phyloP scores from a whole-genome alignment of 805 yeast species.

The Naumovozyma castellii region DNA sequence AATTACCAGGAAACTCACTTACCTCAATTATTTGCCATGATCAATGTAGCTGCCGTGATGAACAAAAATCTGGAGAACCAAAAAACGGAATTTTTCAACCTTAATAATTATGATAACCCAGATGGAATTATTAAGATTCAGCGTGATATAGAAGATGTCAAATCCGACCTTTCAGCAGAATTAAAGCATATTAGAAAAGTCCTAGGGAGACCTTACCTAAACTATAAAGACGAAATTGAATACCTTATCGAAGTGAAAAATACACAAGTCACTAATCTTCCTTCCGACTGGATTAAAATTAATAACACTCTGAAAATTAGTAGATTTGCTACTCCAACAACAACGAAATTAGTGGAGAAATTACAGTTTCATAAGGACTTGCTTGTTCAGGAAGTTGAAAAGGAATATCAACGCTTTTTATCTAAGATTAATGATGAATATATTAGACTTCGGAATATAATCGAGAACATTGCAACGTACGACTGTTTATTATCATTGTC shows the following conservation, averaged over 20 bases:
- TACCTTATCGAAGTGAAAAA: conserved; percentile 70
- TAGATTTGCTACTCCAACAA: conserved; percentile 60
- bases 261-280: conserved; percentile 46
- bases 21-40: conserved; percentile 36
- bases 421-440: conserved; percentile 32
- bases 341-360: conserved; percentile 40
- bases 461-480: conserved; percentile 41
- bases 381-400: conserved; percentile 18
- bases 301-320: conserved; percentile 60
- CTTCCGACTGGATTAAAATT: conserved; percentile 68
- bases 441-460: conserved; percentile 33
- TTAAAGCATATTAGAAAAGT: conserved; percentile 36
- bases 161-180: conserved; percentile 42
- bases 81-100: conserved; percentile 35
- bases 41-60: conserved; percentile 44
- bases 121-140: conserved; percentile 33
- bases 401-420: conserved; percentile 29
- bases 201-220: conserved; percentile 48
- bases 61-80: conserved; percentile 40
- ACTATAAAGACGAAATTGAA: conserved; percentile 55
- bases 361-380: conserved; percentile 55
- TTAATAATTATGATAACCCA: conserved; percentile 31
- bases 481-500: conserved; percentile 65
- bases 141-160: conserved; percentile 35
- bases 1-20: conserved; percentile 28